A percentile compares a stretch with the other conserved stretches of the same genome.
phyloP scores from a whole-genome alignment of 1,284 basidiomycete genomes.

The Anthracocystis setariae region DNA sequence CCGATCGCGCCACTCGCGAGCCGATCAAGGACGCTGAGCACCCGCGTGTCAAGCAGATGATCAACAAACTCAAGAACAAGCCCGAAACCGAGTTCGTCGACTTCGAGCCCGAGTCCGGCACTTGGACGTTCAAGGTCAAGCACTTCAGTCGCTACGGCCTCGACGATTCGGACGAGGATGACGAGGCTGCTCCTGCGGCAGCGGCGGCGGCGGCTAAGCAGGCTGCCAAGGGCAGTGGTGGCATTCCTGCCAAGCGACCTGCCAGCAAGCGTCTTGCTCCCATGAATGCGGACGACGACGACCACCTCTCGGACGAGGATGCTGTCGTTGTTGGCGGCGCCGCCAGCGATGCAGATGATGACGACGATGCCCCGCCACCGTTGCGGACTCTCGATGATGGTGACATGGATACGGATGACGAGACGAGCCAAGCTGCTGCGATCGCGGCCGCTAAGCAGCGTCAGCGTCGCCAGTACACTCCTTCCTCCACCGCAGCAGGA shows the following conservation, averaged over 20 bases:
- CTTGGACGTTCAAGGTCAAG: conserved; percentile 93
- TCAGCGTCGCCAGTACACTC: conserved; percentile 40
- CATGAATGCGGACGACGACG: conserved; percentile 19
- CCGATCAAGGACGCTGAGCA: conserved; percentile 85
- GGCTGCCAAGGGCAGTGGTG: conserved; percentile 20
- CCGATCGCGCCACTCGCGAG: conserved; percentile 90
- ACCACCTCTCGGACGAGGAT: conserved; percentile 20
- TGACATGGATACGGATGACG: conserved; percentile 46
- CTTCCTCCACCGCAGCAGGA: conserved; percentile 27
- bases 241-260: conserved; percentile 24
- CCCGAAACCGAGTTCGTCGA: conserved; percentile 84
- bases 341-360: conserved; percentile 22
- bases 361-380: conserved; percentile 52
- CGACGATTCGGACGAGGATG: conserved; percentile 64
- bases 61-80: conserved; percentile 85
- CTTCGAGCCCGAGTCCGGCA: conserved; percentile 82
- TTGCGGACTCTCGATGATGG: conserved; percentile 40
- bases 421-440: conserved; percentile 35
- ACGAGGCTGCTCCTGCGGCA: conserved; percentile 20
- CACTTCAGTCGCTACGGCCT: conserved; percentile 75
- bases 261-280: conserved; percentile 37
- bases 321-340: conserved; percentile 11
- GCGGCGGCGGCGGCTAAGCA: conserved; percentile 17
- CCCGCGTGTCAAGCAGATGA: conserved; percentile 76
- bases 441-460: conserved; percentile 34